Base-by-base conservation (phyloP, 192 early-diverging fungal species). In the Coemansia sp. region DNA sequence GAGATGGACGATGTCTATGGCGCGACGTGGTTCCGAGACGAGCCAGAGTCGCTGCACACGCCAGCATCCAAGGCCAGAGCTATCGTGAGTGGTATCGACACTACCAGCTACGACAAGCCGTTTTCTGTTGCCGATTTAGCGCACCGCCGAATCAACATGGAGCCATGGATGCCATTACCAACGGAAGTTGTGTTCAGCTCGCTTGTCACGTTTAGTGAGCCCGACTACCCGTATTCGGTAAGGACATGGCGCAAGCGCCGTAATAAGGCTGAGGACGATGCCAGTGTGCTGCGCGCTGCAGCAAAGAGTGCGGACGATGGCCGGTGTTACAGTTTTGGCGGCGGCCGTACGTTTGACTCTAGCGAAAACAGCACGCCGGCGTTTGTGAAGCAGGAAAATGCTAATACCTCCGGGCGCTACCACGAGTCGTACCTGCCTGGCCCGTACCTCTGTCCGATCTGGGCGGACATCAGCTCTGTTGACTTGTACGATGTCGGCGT, bases 1-100 rank as follows among this genome's bases (percentile, higher is more conserved):
- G 80, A 83, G 69, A 72, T 77, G 68, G 75, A 83, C 72, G 80
- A 83, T 31, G 80, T 83, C 42, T 83, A 83, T 39, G 80, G 80
- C 17, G 80, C 80, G 35, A 78, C 80, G 3, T 83, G 80, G 80
- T 61, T 78, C 48, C 69, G 59, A 31, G 72, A 48, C 37, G 80
- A 83, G 63, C 72, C 62, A 0, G 68, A 74, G 10, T 44, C 19
- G 0, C 62, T 73, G 29, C 68, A 73, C 35, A 62, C 64, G 48
- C 50, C 79, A 19, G 51, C 57, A 39, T 62, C 75, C 11, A 70
- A 44, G 29, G 67, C 61, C 19, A 34, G 59, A 1, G 68, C 64
- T 11, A 59, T 61, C 6, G 48, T 73, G 59, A 62, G 56, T 29
- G 69, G 72, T 29, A 21, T 65, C 10, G 69, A 71, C 44, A 53